Evolutionary conservation across 768 basidiomycete species (phyloP), one percentile per base, ranked within the genome.

Genomic region (Tulasnella sp.): DNA sequence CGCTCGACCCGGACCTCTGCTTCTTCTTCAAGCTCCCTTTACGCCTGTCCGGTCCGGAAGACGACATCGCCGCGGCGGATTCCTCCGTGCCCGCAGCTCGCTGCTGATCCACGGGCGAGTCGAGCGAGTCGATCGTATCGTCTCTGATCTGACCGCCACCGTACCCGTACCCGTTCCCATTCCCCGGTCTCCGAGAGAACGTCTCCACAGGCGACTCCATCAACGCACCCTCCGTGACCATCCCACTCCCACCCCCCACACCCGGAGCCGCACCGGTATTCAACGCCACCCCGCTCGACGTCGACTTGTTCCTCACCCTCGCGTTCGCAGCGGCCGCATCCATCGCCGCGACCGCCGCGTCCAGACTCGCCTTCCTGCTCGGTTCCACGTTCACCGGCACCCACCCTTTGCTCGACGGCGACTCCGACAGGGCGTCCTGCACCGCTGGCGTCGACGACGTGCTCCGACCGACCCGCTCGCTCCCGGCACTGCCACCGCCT

Each of bases 371-470:
- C n/a, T 47, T 47, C 1, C 44, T 19, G 1, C n/a, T 68, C 40
- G 70, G 70, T 36, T 71, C 70, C n/a, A 71, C 62, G 62, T 71
- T 71, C 11, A 71, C 70, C 19, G 63, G 26, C n/a, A 71, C 70
- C 70, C 70, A 71, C 2, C 70, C 70, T 71, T 71, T 71, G 19
- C 52, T 40, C n/a, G n/a, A n/a, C 62, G 26, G 29, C 5, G 11
- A 14, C 7, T 12, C 70, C 3, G 59, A 14, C 14, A 22, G 39
- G 37, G 67, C 17, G 42, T 44, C 42, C 42, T 44, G 42, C 16
- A 44, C 42, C 42, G 42, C 16, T 14, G 16, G 16, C 42, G 17
- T 44, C 42, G 42, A 44, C 16, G 22, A 17, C n/a, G n/a, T 22
- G 37, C 16, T 69, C 19, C 39, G 16, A 14, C 29, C 67, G 39